Percentiles rank a stretch among this genome's conserved stretches.
Conservation (phyloP, 495 filamentous ascomycete genomes). For the Terfezia boudieri region DNA sequence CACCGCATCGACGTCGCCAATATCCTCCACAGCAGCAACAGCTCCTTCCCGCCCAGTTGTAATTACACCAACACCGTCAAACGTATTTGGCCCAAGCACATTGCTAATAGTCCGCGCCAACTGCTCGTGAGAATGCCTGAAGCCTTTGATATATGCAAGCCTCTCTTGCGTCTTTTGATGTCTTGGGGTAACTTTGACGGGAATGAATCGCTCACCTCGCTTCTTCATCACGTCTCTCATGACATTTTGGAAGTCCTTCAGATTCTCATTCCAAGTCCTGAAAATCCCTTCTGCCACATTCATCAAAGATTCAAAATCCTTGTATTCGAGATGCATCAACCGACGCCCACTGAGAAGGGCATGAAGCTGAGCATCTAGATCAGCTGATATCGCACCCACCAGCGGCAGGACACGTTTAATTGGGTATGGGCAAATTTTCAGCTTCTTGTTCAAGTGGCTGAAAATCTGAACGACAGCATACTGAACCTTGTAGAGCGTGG, state of each 20-base stretch:
- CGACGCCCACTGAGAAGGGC: slow-evolving; percentile 62
- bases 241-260: slow-evolving; percentile 94
- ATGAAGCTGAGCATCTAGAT: slow-evolving; percentile 70
- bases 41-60: slow-evolving; percentile 23
- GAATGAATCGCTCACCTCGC: slow-evolving; percentile 89
- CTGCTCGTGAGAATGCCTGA: slow-evolving; percentile 91
- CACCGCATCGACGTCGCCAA: slow-evolving; percentile 95
- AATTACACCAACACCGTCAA: slow-evolving; percentile 26
- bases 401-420: slow-evolving; percentile 75
- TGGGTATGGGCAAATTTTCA: slow-evolving; percentile 84
- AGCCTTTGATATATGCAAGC: slow-evolving; percentile 76
- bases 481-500: slow-evolving; percentile 69
- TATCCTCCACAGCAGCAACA: slow-evolving; percentile 61
- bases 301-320: slow-evolving; percentile 72
- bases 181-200: slow-evolving; percentile 74
- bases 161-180: slow-evolving; percentile 74
- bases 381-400: slow-evolving; percentile 94
- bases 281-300: slow-evolving; percentile 65
- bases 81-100: slow-evolving; percentile 56
- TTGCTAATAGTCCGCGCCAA: slow-evolving; percentile 87
- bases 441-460: slow-evolving; percentile 82
- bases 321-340: slow-evolving; percentile 76
- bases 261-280: slow-evolving; percentile 76
- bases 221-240: slow-evolving; percentile 80
- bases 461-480: slow-evolving; percentile 78